Conservation (phyloP, 2,329 filamentous ascomycete species). For the Talaromyces sp. region DNA sequence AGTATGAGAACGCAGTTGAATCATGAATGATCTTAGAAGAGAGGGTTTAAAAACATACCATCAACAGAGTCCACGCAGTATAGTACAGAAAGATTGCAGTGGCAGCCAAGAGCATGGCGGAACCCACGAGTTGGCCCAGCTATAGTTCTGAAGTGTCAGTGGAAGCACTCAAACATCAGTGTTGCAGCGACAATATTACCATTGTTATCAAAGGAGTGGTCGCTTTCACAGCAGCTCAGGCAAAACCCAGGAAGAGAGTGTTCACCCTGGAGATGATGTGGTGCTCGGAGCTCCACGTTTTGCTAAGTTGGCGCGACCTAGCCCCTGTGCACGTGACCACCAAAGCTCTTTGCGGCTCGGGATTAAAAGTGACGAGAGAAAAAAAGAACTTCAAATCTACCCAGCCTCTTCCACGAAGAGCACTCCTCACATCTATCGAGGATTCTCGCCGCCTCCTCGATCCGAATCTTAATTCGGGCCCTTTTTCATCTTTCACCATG, state of each 20-base stretch:
- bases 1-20: neutral
- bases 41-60: conserved; percentile 64
- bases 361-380: neutral
- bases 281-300: conserved; percentile 23
- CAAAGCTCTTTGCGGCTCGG: conserved; percentile 19
- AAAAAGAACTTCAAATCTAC: neutral
- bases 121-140: conserved; percentile 86
- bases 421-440: conserved; percentile 5
- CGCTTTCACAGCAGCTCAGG: conserved; percentile 6
- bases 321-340: conserved; percentile 21
- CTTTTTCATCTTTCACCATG: conserved; percentile 34
- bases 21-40: neutral
- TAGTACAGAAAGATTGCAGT: conserved; percentile 85
- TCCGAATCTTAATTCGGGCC: conserved; percentile 8
- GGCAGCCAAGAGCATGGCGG: conserved; percentile 74
- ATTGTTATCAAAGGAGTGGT: conserved; percentile 19
- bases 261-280: conserved; percentile 11
- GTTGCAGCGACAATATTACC: conserved; percentile 28
- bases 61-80: conserved; percentile 94
- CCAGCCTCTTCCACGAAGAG: neutral
- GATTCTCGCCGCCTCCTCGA: conserved; percentile 1
- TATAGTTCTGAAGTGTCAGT: conserved; percentile 46
- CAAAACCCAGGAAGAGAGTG: conserved; percentile 12
- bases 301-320: conserved; percentile 6
- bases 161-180: neutral